Evolutionary conservation across 257 asterid genomes (phyloP), one percentile per base, ranked within the genome.

Genomic region (Phtheirospermum japonicum): DNA sequence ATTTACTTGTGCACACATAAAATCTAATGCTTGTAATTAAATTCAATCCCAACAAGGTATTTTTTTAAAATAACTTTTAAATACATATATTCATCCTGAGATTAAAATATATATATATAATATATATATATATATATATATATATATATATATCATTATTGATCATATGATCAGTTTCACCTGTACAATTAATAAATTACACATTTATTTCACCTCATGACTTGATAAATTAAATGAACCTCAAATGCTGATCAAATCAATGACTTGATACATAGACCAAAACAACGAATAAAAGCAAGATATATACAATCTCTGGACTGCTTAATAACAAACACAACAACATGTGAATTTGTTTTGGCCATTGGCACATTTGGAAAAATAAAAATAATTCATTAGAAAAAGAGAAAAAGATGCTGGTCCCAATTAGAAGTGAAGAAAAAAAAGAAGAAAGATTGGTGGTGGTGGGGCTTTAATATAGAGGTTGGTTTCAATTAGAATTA

Each of bases 401-500:
- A 4, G 28, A 59, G 4, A 30, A 59, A 51, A 70, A 65, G 75
- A 12, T 61, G 74, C 48, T 85, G 95, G 95, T 84, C 95, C 96
- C 88, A 71, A 55, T n/a, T 34, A 9, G 13, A 61, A 32, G 23
- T 17, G 18, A 19, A 65, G 62, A 58, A 59, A 57, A 43, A 55
- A 20, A 64, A 19, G 46, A 65, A 45, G 46, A 63, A 42, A 42
- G 3, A 13, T n/a, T n/a, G n/a, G n/a, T n/a, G n/a, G 73, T 80
- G 82, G 88, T 59, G 58, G n/a, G 76, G 83, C 85, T 79, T 81
- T 76, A 74, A 80, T 65, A 59, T 42, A 48, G 42, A 36, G 74
- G 65, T 23, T 68, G 65, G 84, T 71, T 79, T 84, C 79, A 83
- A 83, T 81, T 87, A 67, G 84, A 77, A 86, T 83, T 81, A 83